Conservation (phyloP, 2,329 filamentous ascomycete genomes). For the Aspergillus pseudoglaucus region DNA sequence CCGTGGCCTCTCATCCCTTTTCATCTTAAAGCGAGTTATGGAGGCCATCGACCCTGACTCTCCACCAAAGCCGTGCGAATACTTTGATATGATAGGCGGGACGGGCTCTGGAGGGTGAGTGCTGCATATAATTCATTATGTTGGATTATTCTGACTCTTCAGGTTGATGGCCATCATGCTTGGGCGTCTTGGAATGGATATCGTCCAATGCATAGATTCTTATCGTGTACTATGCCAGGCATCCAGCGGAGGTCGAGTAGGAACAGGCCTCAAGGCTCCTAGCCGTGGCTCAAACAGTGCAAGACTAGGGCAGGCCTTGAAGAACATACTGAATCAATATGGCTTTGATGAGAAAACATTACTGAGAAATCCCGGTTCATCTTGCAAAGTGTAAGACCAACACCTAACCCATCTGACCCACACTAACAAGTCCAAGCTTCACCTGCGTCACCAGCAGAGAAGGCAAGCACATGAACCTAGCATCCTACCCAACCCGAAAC, state of each 20-base stretch:
- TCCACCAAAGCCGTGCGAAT: conserved; percentile 29
- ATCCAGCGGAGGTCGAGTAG: neutral
- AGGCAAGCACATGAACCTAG: too few relatives aligned
- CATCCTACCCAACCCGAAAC: too few relatives aligned
- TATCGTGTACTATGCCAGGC: neutral
- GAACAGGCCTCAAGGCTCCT: neutral
- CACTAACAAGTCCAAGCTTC: neutral
- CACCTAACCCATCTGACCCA: neutral
- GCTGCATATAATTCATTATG: too few relatives aligned
- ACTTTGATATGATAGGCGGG: conserved; percentile 38
- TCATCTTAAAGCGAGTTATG: conserved; percentile 33
- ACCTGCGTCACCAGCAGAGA: neutral
- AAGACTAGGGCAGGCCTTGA: neutral
- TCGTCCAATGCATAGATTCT: neutral
- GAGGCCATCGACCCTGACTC: conserved; percentile 20
- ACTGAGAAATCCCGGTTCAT: neutral
- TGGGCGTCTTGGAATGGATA: neutral
- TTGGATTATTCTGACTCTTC: neutral
- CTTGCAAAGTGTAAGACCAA: neutral
- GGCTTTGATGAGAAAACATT: neutral
- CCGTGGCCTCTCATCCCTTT: conserved; percentile 32
- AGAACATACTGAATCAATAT: neutral
- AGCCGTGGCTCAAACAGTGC: neutral
- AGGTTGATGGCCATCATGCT: conserved; percentile 25
- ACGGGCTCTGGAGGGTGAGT: conserved; percentile 32